Percentiles rank a stretch among this genome's conserved stretches.
Evolutionary conservation across 106 monocot genomes (phyloP).

Genomic region (Dendrobium catenatum): DNA sequence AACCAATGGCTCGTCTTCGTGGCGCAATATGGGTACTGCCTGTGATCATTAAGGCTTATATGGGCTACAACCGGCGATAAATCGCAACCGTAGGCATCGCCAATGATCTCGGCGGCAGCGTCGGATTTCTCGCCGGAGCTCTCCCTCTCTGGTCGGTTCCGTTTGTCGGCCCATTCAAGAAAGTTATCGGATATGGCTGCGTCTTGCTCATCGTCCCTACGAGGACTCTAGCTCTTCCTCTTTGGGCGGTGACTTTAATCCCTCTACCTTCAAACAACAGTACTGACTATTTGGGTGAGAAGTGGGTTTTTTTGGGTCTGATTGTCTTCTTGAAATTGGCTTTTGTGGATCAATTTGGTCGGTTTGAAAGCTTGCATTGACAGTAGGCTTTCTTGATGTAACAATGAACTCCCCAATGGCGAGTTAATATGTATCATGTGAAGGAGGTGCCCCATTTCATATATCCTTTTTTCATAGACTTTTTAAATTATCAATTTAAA

Average conservation of each 20-base stretch:
- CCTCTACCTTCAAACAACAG: background rate
- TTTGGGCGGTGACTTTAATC: conserved; percentile 57
- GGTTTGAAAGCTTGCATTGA: too few species aligned
- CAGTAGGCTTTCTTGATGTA: too few species aligned
- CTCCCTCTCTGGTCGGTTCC: conserved; percentile 62
- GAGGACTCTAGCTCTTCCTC: conserved; percentile 31
- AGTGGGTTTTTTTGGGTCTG: too few species aligned
- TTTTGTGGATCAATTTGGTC: too few species aligned
- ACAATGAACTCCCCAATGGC: too few species aligned
- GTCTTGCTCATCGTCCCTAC: conserved; percentile 61
- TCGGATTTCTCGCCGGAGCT: conserved; percentile 63
- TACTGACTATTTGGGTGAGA: too few species aligned
- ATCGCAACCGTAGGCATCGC: conserved; percentile 61
- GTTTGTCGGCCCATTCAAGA: conserved; percentile 61
- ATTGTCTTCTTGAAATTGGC: too few species aligned
- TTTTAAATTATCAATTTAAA: too few species aligned
- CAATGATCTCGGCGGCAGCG: conserved; percentile 75
- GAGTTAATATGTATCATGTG: too few species aligned
- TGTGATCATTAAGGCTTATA: conserved; percentile 42
- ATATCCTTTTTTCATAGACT: too few species aligned
- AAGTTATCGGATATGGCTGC: conserved; percentile 71
- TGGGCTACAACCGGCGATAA: conserved; percentile 74
- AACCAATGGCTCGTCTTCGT: conserved; percentile 85
- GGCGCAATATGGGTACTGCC: conserved; percentile 78
- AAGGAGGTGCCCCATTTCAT: too few species aligned